Evolutionary conservation across 2,329 filamentous ascomycete species (phyloP), one percentile per base, ranked within the genome.

Genomic region (Alternaria triticimaculans): DNA sequence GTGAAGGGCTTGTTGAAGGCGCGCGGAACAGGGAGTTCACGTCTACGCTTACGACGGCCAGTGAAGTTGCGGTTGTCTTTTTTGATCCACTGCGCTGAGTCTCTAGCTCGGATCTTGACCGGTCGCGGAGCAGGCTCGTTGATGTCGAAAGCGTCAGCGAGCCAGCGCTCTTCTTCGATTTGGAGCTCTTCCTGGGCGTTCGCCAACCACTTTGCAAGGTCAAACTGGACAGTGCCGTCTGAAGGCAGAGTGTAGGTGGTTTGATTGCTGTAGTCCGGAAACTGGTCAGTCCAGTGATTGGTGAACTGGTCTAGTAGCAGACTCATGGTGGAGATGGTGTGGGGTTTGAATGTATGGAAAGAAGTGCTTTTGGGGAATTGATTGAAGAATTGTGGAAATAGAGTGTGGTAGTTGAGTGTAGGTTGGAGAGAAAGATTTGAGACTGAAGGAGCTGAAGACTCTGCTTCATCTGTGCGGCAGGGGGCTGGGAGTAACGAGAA

Each of bases 1-100:
- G 66, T 71, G 21, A 50, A 59, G 26, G 53, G 20, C 45, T 62
- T 45, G 25, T 69, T 64, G 70, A 73, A 75, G 50, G n/a, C 68
- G 55, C 51, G 60, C n/a, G 50, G 26, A 26, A 59, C 41, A 44
- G 57, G 67, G 48, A 49, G 53, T 37, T 64, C 64, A 15, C 45
- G 49, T 18, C 60, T 62, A n/a, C 65, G 66, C 64, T 69, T 70
- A 59, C 62, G 65, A 30, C 69, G 55, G 14, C 63, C 43, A 46
- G 49, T n/a, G 33, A 20, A 20, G 26, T 55, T 26, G 58, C 21
- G 60, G 55, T 72, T 71, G 50, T 65, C 48, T n/a, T 62, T 63
- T 58, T 71, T 70, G 63, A 70, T 70, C 64, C 69, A 73, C 45
- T 54, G 49, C 51, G 46, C 53, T 56, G 44, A 51, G 55, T 67